phyloP scores from a whole-genome alignment of 75 land plant species.

The Isoetes taiwanensis region DNA sequence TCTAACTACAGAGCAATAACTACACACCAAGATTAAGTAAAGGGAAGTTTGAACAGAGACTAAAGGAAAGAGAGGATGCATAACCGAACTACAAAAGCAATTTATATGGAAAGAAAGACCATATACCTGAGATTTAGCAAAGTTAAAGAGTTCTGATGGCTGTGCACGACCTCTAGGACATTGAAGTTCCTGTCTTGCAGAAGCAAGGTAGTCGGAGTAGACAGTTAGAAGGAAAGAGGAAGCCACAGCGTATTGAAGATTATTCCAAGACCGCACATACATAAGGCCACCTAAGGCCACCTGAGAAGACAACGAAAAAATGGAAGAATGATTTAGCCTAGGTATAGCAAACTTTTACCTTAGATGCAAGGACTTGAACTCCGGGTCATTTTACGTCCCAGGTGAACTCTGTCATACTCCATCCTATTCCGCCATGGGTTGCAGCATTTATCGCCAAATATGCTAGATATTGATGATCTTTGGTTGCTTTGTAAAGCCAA shows the following conservation, averaged over 20 bases:
- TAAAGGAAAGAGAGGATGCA: too few species aligned
- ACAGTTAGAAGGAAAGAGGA: slow-evolving; percentile 31
- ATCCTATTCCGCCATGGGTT: slow-evolving; percentile 42
- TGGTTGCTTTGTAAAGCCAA: slow-evolving; percentile 57
- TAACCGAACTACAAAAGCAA: too few species aligned
- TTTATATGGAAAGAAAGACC: too few species aligned
- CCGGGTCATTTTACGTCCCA: slow-evolving; percentile 76
- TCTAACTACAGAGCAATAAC: too few species aligned
- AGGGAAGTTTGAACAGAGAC: too few species aligned
- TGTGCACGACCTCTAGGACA: slow-evolving; percentile 20
- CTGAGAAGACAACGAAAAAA: too few species aligned
- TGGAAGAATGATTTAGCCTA: neutral
- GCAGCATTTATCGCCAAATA: slow-evolving; percentile 41
- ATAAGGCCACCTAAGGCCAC: slow-evolving; percentile 38
- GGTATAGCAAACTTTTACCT: slow-evolving; percentile 21
- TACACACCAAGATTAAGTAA: too few species aligned
- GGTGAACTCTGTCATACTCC: slow-evolving; percentile 43
- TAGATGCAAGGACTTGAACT: slow-evolving; percentile 42
- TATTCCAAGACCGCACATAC: slow-evolving; percentile 25
- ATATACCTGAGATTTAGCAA: slow-evolving; percentile 44
- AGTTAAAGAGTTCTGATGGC: slow-evolving; percentile 22
- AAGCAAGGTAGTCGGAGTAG: slow-evolving; percentile 31
- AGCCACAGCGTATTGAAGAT: slow-evolving; percentile 29
- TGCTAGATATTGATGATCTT: slow-evolving; percentile 30
- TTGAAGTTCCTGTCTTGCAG: slow-evolving; percentile 13